Base-by-base conservation (phyloP, 805 yeast genomes). In the Pichia kluyveri region DNA sequence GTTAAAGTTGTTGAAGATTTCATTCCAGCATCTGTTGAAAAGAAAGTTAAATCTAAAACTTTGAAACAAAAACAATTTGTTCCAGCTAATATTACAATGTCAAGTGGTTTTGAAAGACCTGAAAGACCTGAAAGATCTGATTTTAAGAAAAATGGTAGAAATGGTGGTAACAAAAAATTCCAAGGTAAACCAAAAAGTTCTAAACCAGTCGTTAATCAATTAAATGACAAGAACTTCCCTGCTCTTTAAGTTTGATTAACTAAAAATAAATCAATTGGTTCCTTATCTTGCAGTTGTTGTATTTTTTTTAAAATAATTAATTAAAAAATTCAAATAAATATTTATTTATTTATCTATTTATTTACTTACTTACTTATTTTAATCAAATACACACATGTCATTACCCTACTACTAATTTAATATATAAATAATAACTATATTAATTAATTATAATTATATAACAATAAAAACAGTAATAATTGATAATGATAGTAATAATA, bases 1-100 rank as follows among this genome's bases (percentile, higher is more conserved):
- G 79, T 74, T 65, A 84, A 82, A 74, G 79, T 75, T 63, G 73
- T 72, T 63, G 86, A 78, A 67, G 73, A 69, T 45, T 80, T 73
- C 66, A 70, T 78, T 54, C 73, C 74, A 50, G 73, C 86, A 49
- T 68, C 88, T 61, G 72, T 73, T 65, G 67, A 72, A 66, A 88
- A 88, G 82, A 77, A 77, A 68, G 60, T 71, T 62, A 83, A 79
- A 72, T 63, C 75, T 65, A 89, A 88, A 79, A 75, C 82, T 55
- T 76, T 73, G 68, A 90, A 90, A 81, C 84, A 84, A 69, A 88
- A 88, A 83, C 76, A 72, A 63, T 70, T 74, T 66, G 74, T 89
- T 65, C 91, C 86, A 56, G 73, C 86, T 59, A 81, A 80, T 59
- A 85, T 90, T 53, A 70, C 77, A 54, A 84, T 83, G 66, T 73